phyloP scores from a whole-genome alignment of 352 stramenopile genomes.

The Globisporangium carolinianum region DNA sequence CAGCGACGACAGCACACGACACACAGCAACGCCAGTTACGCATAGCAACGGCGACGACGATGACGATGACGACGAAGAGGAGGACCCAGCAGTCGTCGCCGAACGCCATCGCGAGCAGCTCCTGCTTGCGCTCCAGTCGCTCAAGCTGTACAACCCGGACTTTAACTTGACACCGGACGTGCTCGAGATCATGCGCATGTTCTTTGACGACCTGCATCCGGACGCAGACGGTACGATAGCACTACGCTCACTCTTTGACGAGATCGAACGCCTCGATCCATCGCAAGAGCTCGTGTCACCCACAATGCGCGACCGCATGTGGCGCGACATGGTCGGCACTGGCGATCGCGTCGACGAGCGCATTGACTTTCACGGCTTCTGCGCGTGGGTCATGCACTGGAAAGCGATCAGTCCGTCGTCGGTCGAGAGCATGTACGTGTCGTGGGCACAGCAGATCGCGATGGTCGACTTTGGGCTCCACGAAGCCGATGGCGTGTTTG shows the following conservation, averaged over 20 bases:
- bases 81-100: conserved; percentile 1
- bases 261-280: conserved; percentile 64
- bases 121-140: conserved; percentile 46
- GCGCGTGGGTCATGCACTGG: conserved; percentile 73
- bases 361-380: conserved; percentile 68
- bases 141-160: conserved; percentile 76
- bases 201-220: conserved; percentile 65
- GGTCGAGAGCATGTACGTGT: conserved; percentile 71
- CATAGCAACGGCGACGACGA: not conserved
- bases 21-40: not conserved
- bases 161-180: conserved; percentile 78
- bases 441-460: conserved; percentile 64
- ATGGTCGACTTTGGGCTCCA: conserved; percentile 65
- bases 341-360: conserved; percentile 21
- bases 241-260: conserved; percentile 38
- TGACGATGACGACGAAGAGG: not conserved
- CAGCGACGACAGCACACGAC: not conserved
- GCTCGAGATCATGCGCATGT: conserved; percentile 70
- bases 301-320: conserved; percentile 38
- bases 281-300: conserved; percentile 30
- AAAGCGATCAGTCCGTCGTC: conserved; percentile 57
- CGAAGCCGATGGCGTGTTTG: conserved; percentile 65
- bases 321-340: conserved; percentile 25
- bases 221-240: conserved; percentile 45
- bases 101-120: conserved; percentile 18